These are phyloP conservation scores for Zhuliangozyma parablackwelliae DNA, from an alignment of 1,139 yeast species.

Conservation along the genomic window DNA sequence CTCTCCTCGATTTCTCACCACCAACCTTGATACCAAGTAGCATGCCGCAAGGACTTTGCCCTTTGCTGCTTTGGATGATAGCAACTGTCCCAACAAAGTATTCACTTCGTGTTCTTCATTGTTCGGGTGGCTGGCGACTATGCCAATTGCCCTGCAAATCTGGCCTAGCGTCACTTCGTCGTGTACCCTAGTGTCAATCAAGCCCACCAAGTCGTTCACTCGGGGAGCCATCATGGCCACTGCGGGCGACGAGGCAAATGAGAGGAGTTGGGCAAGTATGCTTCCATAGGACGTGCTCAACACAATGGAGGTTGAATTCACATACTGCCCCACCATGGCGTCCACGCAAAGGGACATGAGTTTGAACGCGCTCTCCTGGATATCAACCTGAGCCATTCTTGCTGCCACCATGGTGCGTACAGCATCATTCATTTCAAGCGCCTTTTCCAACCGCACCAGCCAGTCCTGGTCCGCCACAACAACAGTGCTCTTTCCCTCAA, in stretches of 20 bases:
- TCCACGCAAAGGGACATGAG: conserved; percentile 22
- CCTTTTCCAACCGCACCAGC: conserved; percentile 68
- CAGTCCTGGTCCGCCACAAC: conserved; percentile 71
- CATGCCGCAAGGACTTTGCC: conserved; percentile 37
- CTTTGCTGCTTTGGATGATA: conserved; percentile 11
- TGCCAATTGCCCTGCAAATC: conserved; percentile 50
- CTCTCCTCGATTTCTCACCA: conserved; percentile 30
- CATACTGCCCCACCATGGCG: conserved; percentile 24
- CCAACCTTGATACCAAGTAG: conserved; percentile 50
- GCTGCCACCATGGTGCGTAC: conserved; percentile 39
- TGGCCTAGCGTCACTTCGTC: conserved; percentile 32
- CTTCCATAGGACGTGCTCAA: conserved; percentile 22
- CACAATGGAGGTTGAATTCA: conserved; percentile 10
- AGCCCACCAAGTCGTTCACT: conserved; percentile 17
- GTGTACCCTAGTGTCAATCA: conserved; percentile 20
- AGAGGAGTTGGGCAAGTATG: conserved; percentile 27
- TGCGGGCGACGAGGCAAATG: conserved; percentile 31
- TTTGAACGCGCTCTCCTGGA: conserved; percentile 13
- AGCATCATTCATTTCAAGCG: conserved; percentile 55
- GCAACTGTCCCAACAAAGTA: conserved; percentile 10
- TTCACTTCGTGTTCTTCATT: conserved; percentile 11
- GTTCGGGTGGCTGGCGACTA: conserved; percentile 47
- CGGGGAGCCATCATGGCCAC: conserved; percentile 19
- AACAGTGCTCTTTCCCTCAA: conserved; percentile 48
- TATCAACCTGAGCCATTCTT: conserved; percentile 17